Percentiles rank a stretch among this genome's conserved stretches.
Evolutionary conservation across 768 basidiomycete genomes (phyloP).

Genomic region (Bullera alba): DNA sequence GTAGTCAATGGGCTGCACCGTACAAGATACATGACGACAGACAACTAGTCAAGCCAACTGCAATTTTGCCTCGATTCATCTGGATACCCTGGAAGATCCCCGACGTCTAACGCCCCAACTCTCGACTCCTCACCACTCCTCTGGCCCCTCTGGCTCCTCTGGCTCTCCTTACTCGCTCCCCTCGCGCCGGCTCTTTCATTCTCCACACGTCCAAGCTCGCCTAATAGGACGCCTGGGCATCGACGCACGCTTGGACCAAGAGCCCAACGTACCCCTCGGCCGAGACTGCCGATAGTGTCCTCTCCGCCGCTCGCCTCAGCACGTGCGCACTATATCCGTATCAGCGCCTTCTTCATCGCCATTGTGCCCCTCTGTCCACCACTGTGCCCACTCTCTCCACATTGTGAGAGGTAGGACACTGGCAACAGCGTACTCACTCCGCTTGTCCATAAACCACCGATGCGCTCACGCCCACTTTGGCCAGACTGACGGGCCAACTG

Average conservation of each 20-base stretch:
- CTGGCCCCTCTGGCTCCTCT: neutral
- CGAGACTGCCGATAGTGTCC: slow-evolving; percentile 8
- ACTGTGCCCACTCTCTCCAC: too few relatives aligned
- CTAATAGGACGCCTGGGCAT: too few relatives aligned
- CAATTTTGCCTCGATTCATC: too few relatives aligned
- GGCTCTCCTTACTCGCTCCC: slow-evolving; percentile 7
- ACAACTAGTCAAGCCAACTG: too few relatives aligned
- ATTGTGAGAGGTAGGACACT: too few relatives aligned
- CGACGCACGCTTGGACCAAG: slow-evolving; percentile 27
- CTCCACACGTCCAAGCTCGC: too few relatives aligned
- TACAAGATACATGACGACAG: too few relatives aligned
- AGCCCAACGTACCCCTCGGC: slow-evolving; percentile 21
- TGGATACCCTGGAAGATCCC: neutral
- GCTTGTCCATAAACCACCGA: slow-evolving; percentile 24
- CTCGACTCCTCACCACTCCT: neutral
- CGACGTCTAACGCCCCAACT: neutral
- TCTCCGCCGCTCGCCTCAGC: slow-evolving; percentile 6
- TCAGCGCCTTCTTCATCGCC: neutral
- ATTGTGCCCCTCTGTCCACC: too few relatives aligned
- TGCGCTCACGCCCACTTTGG: slow-evolving; percentile 12
- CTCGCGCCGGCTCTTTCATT: too few relatives aligned
- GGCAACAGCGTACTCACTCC: slow-evolving; percentile 33
- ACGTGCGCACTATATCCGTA: slow-evolving; percentile 7
- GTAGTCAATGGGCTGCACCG: too few relatives aligned
- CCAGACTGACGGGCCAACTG: slow-evolving; percentile 24